Evolutionary conservation across 1,284 basidiomycete species (phyloP).

Genomic region (Veloboletus limbatus): DNA sequence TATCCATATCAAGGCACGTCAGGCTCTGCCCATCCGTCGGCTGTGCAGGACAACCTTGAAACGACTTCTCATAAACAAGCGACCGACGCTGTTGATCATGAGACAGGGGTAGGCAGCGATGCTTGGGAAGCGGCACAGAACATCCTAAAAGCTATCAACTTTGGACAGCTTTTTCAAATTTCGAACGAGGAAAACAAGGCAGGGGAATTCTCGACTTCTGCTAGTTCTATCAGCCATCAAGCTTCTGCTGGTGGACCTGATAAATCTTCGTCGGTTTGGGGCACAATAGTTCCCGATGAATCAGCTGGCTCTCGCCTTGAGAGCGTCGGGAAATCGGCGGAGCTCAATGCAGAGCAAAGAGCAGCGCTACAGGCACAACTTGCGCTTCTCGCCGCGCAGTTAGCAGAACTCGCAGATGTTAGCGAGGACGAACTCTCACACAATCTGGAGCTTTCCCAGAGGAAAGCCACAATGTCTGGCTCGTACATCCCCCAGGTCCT

Average conservation of each 20-base stretch:
- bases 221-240: background rate
- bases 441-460: slow-evolving; percentile 23
- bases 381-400: slow-evolving; percentile 59
- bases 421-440: slow-evolving; percentile 32
- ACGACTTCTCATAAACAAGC: slow-evolving; percentile 14
- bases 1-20: slow-evolving; percentile 22
- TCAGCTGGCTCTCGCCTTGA: slow-evolving; percentile 1
- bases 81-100: slow-evolving; percentile 31
- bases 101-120: slow-evolving; percentile 46
- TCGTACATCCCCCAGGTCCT: background rate
- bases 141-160: slow-evolving; percentile 74
- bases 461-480: background rate
- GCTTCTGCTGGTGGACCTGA: slow-evolving; percentile 4
- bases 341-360: slow-evolving; percentile 40
- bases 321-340: slow-evolving; percentile 10
- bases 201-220: slow-evolving; percentile 13
- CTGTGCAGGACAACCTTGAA: slow-evolving; percentile 1
- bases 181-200: slow-evolving; percentile 36
- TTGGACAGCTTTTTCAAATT: slow-evolving; percentile 48
- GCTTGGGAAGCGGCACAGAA: slow-evolving; percentile 74
- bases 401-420: slow-evolving; percentile 53
- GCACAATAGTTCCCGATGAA: slow-evolving; percentile 1
- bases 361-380: slow-evolving; percentile 63
- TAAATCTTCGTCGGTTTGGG: slow-evolving; percentile 1
- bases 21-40: slow-evolving; percentile 3